A percentile compares a stretch with the other conserved stretches of the same genome.
Evolutionary conservation across 1,284 basidiomycete genomes (phyloP).

Genomic region (Apiotrichum akiyoshidainum): DNA sequence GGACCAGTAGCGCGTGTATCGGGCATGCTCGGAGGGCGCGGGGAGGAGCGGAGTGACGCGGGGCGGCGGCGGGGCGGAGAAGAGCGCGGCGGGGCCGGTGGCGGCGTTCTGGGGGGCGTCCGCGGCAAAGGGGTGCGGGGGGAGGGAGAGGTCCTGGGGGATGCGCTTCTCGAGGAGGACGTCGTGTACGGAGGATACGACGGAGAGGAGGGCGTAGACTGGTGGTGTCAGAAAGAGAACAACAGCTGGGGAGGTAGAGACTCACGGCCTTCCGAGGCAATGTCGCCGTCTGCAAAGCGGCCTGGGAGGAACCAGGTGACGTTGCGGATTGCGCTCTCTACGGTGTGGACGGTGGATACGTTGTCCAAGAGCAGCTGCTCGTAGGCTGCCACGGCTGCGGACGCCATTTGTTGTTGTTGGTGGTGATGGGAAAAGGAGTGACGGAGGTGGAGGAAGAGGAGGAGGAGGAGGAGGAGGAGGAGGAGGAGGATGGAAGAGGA

Average conservation of each 20-base stretch:
- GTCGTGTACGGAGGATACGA: conserved; percentile 66
- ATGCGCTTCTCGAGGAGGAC: conserved; percentile 68
- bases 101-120: conserved; percentile 58
- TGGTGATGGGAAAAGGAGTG: background rate
- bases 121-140: conserved; percentile 55
- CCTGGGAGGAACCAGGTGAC: conserved; percentile 93
- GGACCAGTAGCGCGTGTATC: conserved; percentile 77
- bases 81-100: background rate
- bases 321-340: conserved; percentile 83
- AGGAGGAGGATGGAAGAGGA: too few relatives aligned
- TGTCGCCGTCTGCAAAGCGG: conserved; percentile 92
- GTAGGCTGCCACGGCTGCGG: conserved; percentile 55
- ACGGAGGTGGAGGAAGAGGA: background rate
- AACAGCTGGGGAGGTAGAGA: too few relatives aligned
- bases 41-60: conserved; percentile 34
- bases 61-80: conserved; percentile 9
- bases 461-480: background rate
- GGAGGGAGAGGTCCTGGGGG: conserved; percentile 61
- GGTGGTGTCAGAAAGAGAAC: too few relatives aligned
- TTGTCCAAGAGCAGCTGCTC: conserved; percentile 78
- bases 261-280: conserved; percentile 86
- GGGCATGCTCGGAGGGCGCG: conserved; percentile 42
- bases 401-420: conserved; percentile 5
- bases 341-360: conserved; percentile 74
- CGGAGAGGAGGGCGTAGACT: conserved; percentile 48